Conservation (phyloP, 768 basidiomycete genomes). For the Rhodotorula diobovata region DNA sequence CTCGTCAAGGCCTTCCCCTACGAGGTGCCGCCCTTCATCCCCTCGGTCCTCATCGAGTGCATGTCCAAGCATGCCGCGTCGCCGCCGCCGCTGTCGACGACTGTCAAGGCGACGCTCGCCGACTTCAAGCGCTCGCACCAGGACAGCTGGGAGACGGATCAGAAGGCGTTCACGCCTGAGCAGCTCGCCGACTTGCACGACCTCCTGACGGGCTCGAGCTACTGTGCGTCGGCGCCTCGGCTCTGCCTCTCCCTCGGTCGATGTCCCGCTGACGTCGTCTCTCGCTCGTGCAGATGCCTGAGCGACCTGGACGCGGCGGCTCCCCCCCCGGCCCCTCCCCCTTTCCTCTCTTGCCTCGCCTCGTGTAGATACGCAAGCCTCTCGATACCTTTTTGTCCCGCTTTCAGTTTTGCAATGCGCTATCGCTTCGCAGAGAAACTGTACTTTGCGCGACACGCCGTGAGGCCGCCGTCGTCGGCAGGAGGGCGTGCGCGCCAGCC, state of each 20-base stretch:
- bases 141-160: slow-evolving; percentile 67
- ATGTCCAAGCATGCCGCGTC: slow-evolving; percentile 80
- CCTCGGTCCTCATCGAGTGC: slow-evolving; percentile 70
- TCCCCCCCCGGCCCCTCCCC: too few species aligned
- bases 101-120: slow-evolving; percentile 41
- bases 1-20: slow-evolving; percentile 92
- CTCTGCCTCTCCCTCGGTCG: too few species aligned
- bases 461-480: too few species aligned
- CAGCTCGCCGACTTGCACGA: slow-evolving; percentile 54
- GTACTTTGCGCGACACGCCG: too few species aligned
- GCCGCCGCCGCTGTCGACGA: slow-evolving; percentile 54
- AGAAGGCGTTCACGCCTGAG: slow-evolving; percentile 76
- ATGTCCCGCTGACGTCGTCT: not conserved
- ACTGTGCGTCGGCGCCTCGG: not conserved
- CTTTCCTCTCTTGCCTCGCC: too few species aligned
- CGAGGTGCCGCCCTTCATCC: slow-evolving; percentile 91
- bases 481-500: too few species aligned
- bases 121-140: slow-evolving; percentile 45
- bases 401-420: too few species aligned
- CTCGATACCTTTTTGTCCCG: too few species aligned
- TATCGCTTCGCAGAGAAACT: too few species aligned
- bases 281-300: not conserved
- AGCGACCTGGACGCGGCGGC: not conserved
- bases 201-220: slow-evolving; percentile 9
- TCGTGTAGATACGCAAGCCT: too few species aligned